Evolutionary conservation across 2,329 filamentous ascomycete genomes (phyloP), one percentile per base, ranked within the genome.

Genomic region (Phaeoacremonium minimum): DNA sequence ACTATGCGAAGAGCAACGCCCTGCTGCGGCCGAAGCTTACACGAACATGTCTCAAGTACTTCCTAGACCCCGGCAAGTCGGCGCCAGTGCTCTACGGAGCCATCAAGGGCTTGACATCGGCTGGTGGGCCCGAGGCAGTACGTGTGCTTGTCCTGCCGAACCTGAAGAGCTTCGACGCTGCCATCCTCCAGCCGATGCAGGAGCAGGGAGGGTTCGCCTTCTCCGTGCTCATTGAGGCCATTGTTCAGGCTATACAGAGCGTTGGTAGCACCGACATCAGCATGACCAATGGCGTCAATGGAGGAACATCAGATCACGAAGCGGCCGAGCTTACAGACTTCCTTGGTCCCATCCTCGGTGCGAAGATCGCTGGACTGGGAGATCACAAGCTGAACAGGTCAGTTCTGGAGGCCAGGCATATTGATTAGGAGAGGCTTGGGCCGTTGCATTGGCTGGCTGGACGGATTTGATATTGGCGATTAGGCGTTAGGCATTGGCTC

Each of bases 1-100:
- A 90, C 52, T 96, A 94, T 64, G 81, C 84, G 6, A 75, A 81
- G 17, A 84, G 82, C 5, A 95, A 90, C 40, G 81, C 85, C 30
- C 83, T 88, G 12, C 77, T 97, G 17, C 87, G 89, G 39, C 83
- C 90, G 3, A 87, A 94, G 45, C 82, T 98, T 18, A 90, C 89
- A 4, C 78, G 93, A n/a, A 93, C 90, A 0, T 96, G 89, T 53
- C 75, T 97, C 20, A 95, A 95, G 64, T 82, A 85, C 51, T 91
- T 96, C 60, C 75, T 98, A 18, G 90, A 96, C 52, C 87, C 88
- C 0, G 80, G 82, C 30, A 88, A 90, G 53, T 82, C 89, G 0
- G 77, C 89, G 0, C 80, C 86, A 2, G 84, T 91, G 2, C 87
- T 95, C 52, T 98, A 93, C 56, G 93, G 93, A 30, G 88, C 91